Percentiles rank a stretch among this genome's conserved stretches.
phyloP scores from a whole-genome alignment of 2,329 filamentous ascomycete species.

The Ramularia endophylla region DNA sequence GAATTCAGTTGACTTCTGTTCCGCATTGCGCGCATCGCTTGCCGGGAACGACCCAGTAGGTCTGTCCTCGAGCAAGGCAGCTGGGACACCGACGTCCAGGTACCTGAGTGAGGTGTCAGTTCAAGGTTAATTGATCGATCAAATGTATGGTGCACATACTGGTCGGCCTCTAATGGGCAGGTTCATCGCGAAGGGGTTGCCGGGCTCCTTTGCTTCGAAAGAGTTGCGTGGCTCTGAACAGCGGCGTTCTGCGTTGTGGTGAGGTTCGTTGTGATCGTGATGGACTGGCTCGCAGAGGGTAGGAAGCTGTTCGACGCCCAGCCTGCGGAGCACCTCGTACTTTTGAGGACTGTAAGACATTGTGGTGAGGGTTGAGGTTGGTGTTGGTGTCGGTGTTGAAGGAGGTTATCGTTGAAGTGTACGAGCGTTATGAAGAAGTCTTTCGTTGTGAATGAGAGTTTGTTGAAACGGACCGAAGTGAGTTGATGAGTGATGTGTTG shows the following conservation, averaged over 20 bases:
- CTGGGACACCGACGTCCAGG: slow-evolving; percentile 28
- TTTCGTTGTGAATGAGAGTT: too few species aligned
- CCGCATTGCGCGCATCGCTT: slow-evolving; percentile 32
- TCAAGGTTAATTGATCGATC: not conserved
- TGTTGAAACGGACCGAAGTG: too few species aligned
- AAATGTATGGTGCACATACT: slow-evolving; percentile 7
- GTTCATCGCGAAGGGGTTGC: slow-evolving; percentile 7
- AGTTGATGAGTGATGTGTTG: slow-evolving; percentile 2
- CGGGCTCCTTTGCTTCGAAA: slow-evolving; percentile 1
- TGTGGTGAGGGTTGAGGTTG: slow-evolving; percentile 1
- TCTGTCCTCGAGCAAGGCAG: slow-evolving; percentile 27
- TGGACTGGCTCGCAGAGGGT: slow-evolving; percentile 9
- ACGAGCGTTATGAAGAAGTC: too few species aligned
- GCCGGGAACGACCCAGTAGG: slow-evolving; percentile 32
- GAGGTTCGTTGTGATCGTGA: slow-evolving; percentile 3
- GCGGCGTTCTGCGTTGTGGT: not conserved
- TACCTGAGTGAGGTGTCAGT: slow-evolving; percentile 18
- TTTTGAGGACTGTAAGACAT: slow-evolving; percentile 26
- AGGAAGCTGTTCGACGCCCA: slow-evolving; percentile 28
- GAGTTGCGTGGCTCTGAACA: not conserved
- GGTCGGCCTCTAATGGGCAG: slow-evolving; percentile 9
- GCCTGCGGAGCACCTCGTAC: slow-evolving; percentile 19
- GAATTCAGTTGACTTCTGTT: slow-evolving; percentile 28
- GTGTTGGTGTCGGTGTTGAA: not conserved
- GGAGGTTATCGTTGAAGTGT: slow-evolving; percentile 1